Evolutionary conservation across 2,329 filamentous ascomycete genomes (phyloP), one percentile per base, ranked within the genome.

Genomic region (Scedosporium apiospermum): DNA sequence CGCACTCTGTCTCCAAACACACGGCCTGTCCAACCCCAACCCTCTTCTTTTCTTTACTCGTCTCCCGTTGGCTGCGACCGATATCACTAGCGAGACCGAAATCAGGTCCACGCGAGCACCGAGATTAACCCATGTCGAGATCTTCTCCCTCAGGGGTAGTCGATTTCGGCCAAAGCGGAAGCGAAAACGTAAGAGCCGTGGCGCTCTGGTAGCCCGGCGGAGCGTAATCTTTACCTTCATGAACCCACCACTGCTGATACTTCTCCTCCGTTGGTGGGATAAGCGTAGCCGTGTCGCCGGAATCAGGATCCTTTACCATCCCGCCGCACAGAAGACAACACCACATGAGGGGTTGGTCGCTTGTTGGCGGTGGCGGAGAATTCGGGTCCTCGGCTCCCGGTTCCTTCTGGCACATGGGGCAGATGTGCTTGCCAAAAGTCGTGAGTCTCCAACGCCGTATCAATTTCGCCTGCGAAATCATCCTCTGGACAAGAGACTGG

Each of bases 321-420:
- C 67, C 69, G 46, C 68, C 55, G 64, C 76, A 78, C 4, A 66
- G 67, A 55, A 75, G 61, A 63, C 76, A 78, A 6, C 67, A 64
- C 68, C 72, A 78, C 1, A 69, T 66, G 59, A 38, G 1, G 44
- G 30, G 30, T 34, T 58, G 18, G 49, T 26, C 9, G 12, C 63
- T 51, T 30, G 41, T 58, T 9, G 65, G 67, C 1, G 64, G 23
- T 23, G 23, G 12, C 5, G 27, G 12, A 27, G 64, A 63, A 10
- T 38, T 21, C 42, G 68, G 64, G 41, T 18, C 51, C 5, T 62
- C 59, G 38, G 70, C 63, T 64, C 76, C 77, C 21, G 66, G 67
- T 1, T 14, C 12, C n/a, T 41, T 18, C 41, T 49, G 61, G 30
- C 61, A 63, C 61, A 38, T 51, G 42, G 74, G 68, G 60, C 76